Conservation (phyloP, 352 stramenopile species). For the Globisporangium nunn region DNA sequence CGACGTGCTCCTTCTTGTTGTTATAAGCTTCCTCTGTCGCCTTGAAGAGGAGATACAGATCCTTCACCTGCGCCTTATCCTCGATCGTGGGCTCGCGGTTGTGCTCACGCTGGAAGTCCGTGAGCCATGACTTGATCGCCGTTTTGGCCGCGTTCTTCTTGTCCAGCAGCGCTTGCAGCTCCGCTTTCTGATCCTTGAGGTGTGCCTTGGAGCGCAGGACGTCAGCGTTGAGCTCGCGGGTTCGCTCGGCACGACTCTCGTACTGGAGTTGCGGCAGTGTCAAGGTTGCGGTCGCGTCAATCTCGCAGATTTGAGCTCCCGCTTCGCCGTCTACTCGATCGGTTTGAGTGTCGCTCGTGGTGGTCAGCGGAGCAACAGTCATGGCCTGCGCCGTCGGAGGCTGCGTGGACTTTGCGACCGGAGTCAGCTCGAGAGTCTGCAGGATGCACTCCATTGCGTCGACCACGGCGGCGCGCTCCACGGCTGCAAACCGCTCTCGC, state of each 20-base stretch:
- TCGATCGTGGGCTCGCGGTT: slow-evolving; percentile 55
- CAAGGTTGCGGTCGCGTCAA: slow-evolving; percentile 2
- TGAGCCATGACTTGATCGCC: slow-evolving; percentile 60
- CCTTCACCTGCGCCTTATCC: slow-evolving; percentile 74
- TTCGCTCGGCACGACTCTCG: slow-evolving; percentile 37
- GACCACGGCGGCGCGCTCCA: slow-evolving; percentile 31
- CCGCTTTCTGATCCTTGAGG: slow-evolving; percentile 25
- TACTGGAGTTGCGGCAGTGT: slow-evolving; percentile 26
- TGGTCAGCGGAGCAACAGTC: not conserved
- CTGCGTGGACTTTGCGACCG: not conserved
- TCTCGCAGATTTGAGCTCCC: not conserved
- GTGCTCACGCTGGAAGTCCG: slow-evolving; percentile 39
- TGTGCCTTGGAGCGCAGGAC: slow-evolving; percentile 37
- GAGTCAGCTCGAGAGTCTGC: slow-evolving; percentile 25
- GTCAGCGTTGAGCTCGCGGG: slow-evolving; percentile 30
- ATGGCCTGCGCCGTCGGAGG: not conserved
- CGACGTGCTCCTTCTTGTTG: slow-evolving; percentile 27
- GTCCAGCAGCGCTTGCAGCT: slow-evolving; percentile 24
- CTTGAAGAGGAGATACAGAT: slow-evolving; percentile 74
- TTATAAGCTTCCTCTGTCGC: slow-evolving; percentile 48
- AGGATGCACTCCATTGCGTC: slow-evolving; percentile 44
- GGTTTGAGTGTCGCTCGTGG: slow-evolving; percentile 6
- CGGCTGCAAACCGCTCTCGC: slow-evolving; percentile 18
- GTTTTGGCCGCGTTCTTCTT: slow-evolving; percentile 48
- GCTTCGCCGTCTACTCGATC: not conserved